Percentiles rank a stretch among this genome's conserved stretches.
Evolutionary conservation across 1,284 basidiomycete species (phyloP).

Genomic region (Apiotrichum sp.): DNA sequence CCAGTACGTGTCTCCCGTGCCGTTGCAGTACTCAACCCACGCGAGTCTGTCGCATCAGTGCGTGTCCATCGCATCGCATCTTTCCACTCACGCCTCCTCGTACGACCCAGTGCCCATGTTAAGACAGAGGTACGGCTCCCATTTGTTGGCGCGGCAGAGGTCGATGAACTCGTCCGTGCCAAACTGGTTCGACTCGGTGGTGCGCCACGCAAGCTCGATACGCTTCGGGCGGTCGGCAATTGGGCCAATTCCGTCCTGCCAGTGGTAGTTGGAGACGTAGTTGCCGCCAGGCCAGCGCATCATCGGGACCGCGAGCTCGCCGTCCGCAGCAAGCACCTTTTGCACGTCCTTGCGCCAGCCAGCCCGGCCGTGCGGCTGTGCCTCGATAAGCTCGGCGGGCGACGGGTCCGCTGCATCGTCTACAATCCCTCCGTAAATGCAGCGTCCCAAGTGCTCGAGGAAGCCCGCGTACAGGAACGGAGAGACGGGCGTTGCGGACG

Average conservation of each 20-base stretch:
- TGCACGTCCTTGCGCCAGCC: constrained; percentile 59
- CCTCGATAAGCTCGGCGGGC: constrained; percentile 33
- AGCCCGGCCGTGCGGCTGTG: constrained; percentile 29
- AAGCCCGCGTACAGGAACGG: constrained; percentile 55
- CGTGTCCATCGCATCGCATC: not conserved
- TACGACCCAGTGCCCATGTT: constrained; percentile 39
- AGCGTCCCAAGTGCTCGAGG: constrained; percentile 57
- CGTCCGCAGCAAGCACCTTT: constrained; percentile 51
- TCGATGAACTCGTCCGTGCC: constrained; percentile 56
- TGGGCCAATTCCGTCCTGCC: constrained; percentile 62
- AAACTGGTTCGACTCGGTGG: constrained; percentile 59
- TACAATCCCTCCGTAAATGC: constrained; percentile 59
- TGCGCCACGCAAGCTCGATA: constrained; percentile 59
- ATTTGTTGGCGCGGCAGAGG: constrained; percentile 33
- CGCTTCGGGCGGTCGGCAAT: constrained; percentile 54
- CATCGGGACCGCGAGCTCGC: constrained; percentile 54
- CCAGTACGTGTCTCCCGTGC: constrained; percentile 51
- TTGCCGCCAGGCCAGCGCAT: constrained; percentile 58
- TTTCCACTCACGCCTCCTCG: not conserved
- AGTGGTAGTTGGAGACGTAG: constrained; percentile 58
- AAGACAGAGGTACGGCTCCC: constrained; percentile 59
- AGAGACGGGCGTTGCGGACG: constrained; percentile 21
- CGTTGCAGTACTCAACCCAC: constrained; percentile 64
- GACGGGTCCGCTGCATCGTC: constrained; percentile 49
- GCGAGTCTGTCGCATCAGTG: constrained; percentile 40